Evolutionary conservation across 106 monocot species (phyloP).

Genomic region (Dendrobium huoshanense): DNA sequence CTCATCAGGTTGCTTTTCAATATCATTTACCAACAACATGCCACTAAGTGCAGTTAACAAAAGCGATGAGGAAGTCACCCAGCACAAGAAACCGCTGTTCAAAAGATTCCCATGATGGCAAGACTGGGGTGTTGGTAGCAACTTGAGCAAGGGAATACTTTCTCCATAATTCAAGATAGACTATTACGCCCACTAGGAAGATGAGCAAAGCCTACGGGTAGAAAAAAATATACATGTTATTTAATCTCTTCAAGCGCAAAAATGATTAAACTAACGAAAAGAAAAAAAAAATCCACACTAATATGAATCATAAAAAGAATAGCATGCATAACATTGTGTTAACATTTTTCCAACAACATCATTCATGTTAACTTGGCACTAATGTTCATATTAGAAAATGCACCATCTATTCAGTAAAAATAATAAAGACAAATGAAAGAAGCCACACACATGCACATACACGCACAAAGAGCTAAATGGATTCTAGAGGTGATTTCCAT

Average conservation of each 20-base stretch:
- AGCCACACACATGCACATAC: not conserved
- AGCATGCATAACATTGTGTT: not conserved
- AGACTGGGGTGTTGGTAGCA: slow-evolving; percentile 34
- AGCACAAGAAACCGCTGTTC: slow-evolving; percentile 63
- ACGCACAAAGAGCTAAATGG: not conserved
- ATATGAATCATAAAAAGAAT: not conserved
- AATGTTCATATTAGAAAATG: slow-evolving; percentile 1
- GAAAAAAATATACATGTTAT: not conserved
- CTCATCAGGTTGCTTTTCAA: slow-evolving; percentile 34
- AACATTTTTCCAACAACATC: not conserved
- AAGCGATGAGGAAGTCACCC: slow-evolving; percentile 59
- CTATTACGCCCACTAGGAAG: slow-evolving; percentile 20
- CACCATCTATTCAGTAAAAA: not conserved
- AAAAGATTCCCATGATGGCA: slow-evolving; percentile 52
- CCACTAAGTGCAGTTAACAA: slow-evolving; percentile 77
- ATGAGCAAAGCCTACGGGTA: slow-evolving; percentile 22
- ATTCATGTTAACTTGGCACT: not conserved
- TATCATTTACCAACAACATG: slow-evolving; percentile 36
- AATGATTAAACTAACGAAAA: not conserved
- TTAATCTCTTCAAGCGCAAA: not conserved
- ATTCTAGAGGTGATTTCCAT: not conserved
- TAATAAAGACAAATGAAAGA: not conserved
- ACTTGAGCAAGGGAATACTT: slow-evolving; percentile 42
- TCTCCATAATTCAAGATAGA: slow-evolving; percentile 67
- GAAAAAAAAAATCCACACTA: not conserved